A percentile compares a stretch with the other conserved stretches of the same genome.
Evolutionary conservation across 1,284 basidiomycete genomes (phyloP).

Genomic region (Pisolithus thermaeus): DNA sequence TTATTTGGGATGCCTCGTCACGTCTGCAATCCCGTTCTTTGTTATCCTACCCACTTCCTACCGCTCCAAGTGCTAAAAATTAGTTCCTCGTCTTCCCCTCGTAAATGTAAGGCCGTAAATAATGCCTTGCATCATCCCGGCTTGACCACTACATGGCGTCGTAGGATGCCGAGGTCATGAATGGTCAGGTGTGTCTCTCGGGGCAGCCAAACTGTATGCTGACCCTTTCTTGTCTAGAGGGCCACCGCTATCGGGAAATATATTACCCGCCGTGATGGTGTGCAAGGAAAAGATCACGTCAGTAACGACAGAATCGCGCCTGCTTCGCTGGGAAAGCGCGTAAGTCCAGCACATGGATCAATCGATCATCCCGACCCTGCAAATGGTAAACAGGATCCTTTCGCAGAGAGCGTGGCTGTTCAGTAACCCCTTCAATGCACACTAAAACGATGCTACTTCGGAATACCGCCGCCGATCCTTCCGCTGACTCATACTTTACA

Average conservation of each 20-base stretch:
- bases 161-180: constrained; percentile 14
- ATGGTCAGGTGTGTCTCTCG: constrained; percentile 45
- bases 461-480: constrained; percentile 25
- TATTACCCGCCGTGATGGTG: constrained; percentile 43
- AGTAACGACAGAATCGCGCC: constrained; percentile 38
- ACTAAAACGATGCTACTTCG: constrained; percentile 22
- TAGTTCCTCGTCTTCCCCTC: too few relatives aligned
- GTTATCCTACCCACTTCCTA: background rate
- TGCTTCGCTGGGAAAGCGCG: constrained; percentile 66
- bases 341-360: constrained; percentile 51
- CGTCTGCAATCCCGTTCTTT: too few relatives aligned
- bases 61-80: background rate
- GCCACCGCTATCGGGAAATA: constrained; percentile 31
- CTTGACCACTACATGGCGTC: constrained; percentile 29
- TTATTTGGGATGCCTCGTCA: too few relatives aligned
- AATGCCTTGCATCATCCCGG: background rate
- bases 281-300: constrained; percentile 59
- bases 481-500: too few relatives aligned
- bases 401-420: constrained; percentile 29
- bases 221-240: constrained; percentile 46
- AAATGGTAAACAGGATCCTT: constrained; percentile 33
- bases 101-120: background rate
- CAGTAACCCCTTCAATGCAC: constrained; percentile 57
- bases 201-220: constrained; percentile 46
- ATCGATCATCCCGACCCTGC: constrained; percentile 9